Base-by-base conservation (phyloP, 2,329 filamentous ascomycete species). In the Harringtonia aguacate region DNA sequence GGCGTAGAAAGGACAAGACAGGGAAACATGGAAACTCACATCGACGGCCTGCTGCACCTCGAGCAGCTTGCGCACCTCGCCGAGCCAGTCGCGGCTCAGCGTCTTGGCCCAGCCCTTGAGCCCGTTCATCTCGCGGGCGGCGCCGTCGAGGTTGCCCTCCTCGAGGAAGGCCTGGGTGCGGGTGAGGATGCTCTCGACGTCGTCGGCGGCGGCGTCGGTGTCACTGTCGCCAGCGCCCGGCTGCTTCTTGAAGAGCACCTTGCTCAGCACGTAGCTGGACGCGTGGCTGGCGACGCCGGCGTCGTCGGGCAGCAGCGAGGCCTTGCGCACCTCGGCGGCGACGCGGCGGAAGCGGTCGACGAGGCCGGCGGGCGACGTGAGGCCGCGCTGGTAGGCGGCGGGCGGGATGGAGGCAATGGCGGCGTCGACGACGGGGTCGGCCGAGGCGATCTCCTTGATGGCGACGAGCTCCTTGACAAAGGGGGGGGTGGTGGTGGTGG, bases 331-430 rank as follows among this genome's bases (percentile, higher is more conserved):
- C 67, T 98, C 92, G 45, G 71, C 69, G 3, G 92, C 86, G 15
- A 98, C 92, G 41, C 88, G 84, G 36, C 92, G 82, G 81, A 98
- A 98, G 50, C 92, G 83, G 65, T 98, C 92, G 53, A 97, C 85
- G 29, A 98, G 78, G 62, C 94, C 86, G 20, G 88, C 74, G 0
- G 85, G 72, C 14, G 84, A 87, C 21, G 88, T 80, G 46, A 98
- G 81, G 47, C 92, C 92, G 45, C 83, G 83, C 67, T 97, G 92
- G 69, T 98, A 98, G 18, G 92, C 87, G 12, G 77, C 70, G 4
- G 92, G 92, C 69, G 94, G 94, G 64, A 98, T 94, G 27, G 88
- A 94, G n/a, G 86, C 84, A 56, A 98, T 94, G 47, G 92, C 92
- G 4, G 90, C 90, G 54, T 87, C 82, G 48, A 98, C 87, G 7